Conservation (phyloP, 805 yeast species). For the Blastobotrys attinorum region DNA sequence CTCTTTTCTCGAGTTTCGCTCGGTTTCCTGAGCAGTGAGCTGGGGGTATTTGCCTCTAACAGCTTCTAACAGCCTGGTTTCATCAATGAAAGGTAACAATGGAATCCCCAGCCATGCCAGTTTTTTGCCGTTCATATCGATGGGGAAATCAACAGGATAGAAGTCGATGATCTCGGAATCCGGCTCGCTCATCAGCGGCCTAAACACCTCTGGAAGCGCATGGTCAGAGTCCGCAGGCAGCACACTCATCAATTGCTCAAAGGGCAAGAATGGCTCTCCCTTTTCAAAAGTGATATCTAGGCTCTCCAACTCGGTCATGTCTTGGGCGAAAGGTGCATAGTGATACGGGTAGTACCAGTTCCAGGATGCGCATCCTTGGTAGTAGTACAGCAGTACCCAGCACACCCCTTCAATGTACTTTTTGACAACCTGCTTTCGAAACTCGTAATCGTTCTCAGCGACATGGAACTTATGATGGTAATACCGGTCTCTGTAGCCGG, state of each 20-base stretch:
- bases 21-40: constrained; percentile 58
- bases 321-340: constrained; percentile 96
- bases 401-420: constrained; percentile 89
- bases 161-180: constrained; percentile 83
- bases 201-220: constrained; percentile 71
- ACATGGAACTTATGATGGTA: constrained; percentile 67
- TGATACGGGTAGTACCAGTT: constrained; percentile 96
- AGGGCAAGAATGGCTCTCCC: constrained; percentile 83
- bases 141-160: constrained; percentile 78
- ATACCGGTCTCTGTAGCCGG: constrained; percentile 80
- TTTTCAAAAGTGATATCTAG: constrained; percentile 45
- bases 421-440: constrained; percentile 52
- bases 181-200: constrained; percentile 71
- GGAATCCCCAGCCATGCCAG: constrained; percentile 96
- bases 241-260: constrained; percentile 90
- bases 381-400: constrained; percentile 92
- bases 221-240: constrained; percentile 91
- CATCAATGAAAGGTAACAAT: constrained; percentile 84
- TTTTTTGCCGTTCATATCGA: constrained; percentile 93
- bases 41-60: constrained; percentile 57
- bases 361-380: constrained; percentile 99
- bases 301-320: constrained; percentile 48
- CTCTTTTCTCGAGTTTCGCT: constrained; percentile 61
- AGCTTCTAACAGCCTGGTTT: constrained; percentile 55
- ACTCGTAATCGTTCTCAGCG: constrained; percentile 37